Evolutionary conservation across 2,329 filamentous ascomycete species (phyloP).

Genomic region (Pseudogymnoascus verrucosus): DNA sequence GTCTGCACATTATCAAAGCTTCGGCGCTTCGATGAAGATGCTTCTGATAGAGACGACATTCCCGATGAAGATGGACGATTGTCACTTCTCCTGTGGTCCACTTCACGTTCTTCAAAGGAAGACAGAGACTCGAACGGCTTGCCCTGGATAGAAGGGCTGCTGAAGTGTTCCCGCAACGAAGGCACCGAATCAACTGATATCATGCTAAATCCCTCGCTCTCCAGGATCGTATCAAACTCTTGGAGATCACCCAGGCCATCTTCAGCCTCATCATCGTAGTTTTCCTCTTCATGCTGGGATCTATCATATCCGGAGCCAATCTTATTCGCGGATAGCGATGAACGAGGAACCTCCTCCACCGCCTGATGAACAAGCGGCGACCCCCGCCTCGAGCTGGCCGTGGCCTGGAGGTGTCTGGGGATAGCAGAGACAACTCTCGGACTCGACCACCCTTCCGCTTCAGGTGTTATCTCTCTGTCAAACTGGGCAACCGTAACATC

Average conservation of each 20-base stretch:
- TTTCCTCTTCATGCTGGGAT: constrained; percentile 12
- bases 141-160: constrained; percentile 26
- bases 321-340: neutral
- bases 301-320: neutral
- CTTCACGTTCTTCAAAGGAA: neutral
- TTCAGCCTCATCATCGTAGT: constrained; percentile 25
- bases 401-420: neutral
- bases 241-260: constrained; percentile 30
- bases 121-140: constrained; percentile 11
- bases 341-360: neutral
- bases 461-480: constrained; percentile 20
- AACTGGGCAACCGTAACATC: constrained; percentile 23
- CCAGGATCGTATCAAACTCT: constrained; percentile 46
- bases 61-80: neutral
- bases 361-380: neutral
- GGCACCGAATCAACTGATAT: constrained; percentile 46
- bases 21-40: neutral
- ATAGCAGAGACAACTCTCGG: constrained; percentile 13
- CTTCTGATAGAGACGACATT: neutral
- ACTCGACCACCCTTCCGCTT: constrained; percentile 22
- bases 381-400: neutral
- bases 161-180: constrained; percentile 36
- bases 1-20: neutral
- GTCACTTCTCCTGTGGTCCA: neutral
- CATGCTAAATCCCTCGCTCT: constrained; percentile 51